phyloP scores from a whole-genome alignment of 805 yeast genomes.

The Yamadazyma tumulicola region DNA sequence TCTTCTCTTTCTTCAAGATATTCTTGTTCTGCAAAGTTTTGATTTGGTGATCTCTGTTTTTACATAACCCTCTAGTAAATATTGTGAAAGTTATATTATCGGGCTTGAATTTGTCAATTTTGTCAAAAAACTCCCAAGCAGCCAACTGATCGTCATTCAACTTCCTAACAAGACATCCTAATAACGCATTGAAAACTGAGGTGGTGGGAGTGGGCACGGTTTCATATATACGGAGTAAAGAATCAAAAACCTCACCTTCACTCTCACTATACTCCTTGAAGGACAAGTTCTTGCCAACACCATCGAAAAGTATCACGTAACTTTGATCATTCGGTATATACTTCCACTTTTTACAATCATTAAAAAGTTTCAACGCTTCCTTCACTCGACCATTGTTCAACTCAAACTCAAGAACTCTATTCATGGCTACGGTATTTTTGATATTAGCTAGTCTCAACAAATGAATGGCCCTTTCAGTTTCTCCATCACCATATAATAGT shows the following conservation, averaged over 20 bases:
- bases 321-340: conserved; percentile 49
- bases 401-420: conserved; percentile 53
- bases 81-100: conserved; percentile 38
- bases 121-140: conserved; percentile 39
- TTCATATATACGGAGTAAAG: conserved; percentile 1
- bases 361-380: conserved; percentile 48
- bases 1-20: conserved; percentile 14
- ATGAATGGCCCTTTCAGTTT: conserved; percentile 48
- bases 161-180: conserved; percentile 33
- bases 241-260: neutral
- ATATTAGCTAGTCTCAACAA: conserved; percentile 45
- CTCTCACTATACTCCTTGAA: conserved; percentile 2
- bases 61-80: conserved; percentile 29
- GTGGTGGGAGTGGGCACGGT: conserved; percentile 6
- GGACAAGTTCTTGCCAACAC: conserved; percentile 19
- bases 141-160: conserved; percentile 25
- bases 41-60: conserved; percentile 4
- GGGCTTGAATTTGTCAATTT: conserved; percentile 18
- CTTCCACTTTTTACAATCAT: conserved; percentile 61
- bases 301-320: conserved; percentile 32
- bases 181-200: conserved; percentile 36
- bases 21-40: conserved; percentile 1
- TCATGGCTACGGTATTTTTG: conserved; percentile 60
- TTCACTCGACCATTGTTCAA: conserved; percentile 39
- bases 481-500: conserved; percentile 48